A percentile compares a stretch with the other conserved stretches of the same genome.
phyloP scores from a whole-genome alignment of 108 stramenopile genomes.

The Cyclotella cryptica region DNA sequence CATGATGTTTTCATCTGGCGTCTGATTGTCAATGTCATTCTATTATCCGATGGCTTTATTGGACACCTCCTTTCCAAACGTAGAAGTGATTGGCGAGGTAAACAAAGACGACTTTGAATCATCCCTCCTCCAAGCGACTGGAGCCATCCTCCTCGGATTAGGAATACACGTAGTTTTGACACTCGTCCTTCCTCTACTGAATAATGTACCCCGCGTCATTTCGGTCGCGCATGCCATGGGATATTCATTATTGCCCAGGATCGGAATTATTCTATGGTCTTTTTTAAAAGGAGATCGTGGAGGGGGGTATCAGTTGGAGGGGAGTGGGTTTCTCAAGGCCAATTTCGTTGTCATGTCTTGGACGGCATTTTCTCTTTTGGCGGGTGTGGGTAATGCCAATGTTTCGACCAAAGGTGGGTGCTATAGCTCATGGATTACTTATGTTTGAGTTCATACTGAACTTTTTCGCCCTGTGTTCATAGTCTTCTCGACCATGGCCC shows the following conservation, averaged over 20 bases:
- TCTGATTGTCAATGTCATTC: too few species aligned
- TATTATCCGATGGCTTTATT: too few species aligned
- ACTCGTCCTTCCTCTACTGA: not conserved
- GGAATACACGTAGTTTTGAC: slow-evolving; percentile 14
- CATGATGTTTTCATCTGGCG: not conserved
- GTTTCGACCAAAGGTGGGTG: slow-evolving; percentile 18
- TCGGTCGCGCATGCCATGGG: slow-evolving; percentile 17
- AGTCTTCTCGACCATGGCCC: slow-evolving; percentile 27
- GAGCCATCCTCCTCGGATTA: slow-evolving; percentile 21
- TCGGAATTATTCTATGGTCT: slow-evolving; percentile 10
- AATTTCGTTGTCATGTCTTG: slow-evolving; percentile 26
- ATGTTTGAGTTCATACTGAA: too few species aligned
- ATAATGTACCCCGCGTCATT: not conserved
- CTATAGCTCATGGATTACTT: not conserved
- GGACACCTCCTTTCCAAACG: too few species aligned
- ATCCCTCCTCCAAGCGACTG: slow-evolving; percentile 19
- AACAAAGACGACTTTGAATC: slow-evolving; percentile 19
- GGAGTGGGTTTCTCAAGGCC: slow-evolving; percentile 18
- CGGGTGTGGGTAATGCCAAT: slow-evolving; percentile 16
- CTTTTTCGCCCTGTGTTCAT: not conserved
- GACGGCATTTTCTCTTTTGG: slow-evolving; percentile 31
- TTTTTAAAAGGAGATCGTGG: not conserved
- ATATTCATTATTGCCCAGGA: slow-evolving; percentile 16
- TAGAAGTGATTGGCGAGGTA: not conserved
- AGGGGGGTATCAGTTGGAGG: slow-evolving; percentile 18